Evolutionary conservation across 768 basidiomycete genomes (phyloP).

Genomic region (Naganishia onofrii): DNA sequence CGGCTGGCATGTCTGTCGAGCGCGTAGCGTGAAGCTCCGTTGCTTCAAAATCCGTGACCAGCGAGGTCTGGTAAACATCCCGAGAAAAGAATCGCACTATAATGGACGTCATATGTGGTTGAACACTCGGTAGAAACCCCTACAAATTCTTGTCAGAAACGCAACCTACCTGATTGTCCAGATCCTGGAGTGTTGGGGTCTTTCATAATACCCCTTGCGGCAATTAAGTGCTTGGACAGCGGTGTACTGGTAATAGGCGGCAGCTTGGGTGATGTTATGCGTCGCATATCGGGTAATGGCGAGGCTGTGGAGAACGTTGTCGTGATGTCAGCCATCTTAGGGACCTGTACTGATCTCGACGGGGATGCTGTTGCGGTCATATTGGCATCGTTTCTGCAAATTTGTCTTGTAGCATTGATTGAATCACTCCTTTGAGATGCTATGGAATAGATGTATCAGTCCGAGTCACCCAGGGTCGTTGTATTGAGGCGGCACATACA

Average conservation of each 20-base stretch:
- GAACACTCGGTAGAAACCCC: no score
- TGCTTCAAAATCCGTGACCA: background rate
- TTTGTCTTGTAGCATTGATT: background rate
- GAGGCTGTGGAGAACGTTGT: background rate
- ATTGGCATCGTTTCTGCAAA: background rate
- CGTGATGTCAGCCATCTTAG: background rate
- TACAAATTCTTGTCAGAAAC: no score
- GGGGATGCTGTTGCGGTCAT: background rate
- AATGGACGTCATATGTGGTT: background rate
- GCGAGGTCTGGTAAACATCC: background rate
- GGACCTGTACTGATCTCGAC: no score
- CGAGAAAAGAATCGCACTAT: constrained; percentile 21
- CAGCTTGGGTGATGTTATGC: background rate
- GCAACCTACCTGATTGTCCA: constrained; percentile 16
- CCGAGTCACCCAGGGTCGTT: background rate
- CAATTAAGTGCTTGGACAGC: background rate
- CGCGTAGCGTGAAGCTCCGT: background rate
- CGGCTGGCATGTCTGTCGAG: background rate
- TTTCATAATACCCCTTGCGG: constrained; percentile 9
- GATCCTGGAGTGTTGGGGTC: constrained; percentile 5
- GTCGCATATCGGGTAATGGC: constrained; percentile 1
- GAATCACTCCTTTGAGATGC: background rate
- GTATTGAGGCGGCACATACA: background rate
- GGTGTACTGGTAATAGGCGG: background rate
- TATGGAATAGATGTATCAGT: background rate